phyloP scores from a whole-genome alignment of 225 moss, liverwort and hornwort genomes.

The Climacium dendroides region DNA sequence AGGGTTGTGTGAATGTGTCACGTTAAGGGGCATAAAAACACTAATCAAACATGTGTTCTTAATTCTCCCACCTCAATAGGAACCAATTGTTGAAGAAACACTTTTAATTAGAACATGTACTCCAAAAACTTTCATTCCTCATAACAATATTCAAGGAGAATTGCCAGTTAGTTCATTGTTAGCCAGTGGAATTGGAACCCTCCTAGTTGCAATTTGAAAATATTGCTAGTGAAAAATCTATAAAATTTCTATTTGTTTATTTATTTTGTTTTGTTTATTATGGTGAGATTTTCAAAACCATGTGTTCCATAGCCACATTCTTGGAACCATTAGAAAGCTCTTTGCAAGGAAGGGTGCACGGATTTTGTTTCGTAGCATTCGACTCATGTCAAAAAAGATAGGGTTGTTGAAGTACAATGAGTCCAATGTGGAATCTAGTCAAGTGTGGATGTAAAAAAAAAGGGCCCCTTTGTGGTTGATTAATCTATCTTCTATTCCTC shows the following conservation, averaged over 20 bases:
- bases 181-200: accelerated
- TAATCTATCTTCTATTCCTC: too few relatives aligned
- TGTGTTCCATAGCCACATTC: accelerated
- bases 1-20: accelerated
- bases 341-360: accelerated
- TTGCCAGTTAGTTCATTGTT: accelerated
- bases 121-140: accelerated
- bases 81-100: accelerated
- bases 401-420: too few relatives aligned
- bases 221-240: accelerated
- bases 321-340: too few relatives aligned
- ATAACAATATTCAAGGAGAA: accelerated
- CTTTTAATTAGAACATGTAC: neutral
- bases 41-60: neutral
- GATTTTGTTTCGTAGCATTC: too few relatives aligned
- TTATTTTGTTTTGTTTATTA: too few relatives aligned
- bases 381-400: too few relatives aligned
- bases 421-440: too few relatives aligned
- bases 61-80: neutral
- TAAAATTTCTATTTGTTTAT: neutral
- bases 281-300: accelerated
- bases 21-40: accelerated
- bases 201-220: neutral
- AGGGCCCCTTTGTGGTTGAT: too few relatives aligned
- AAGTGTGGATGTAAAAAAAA: too few relatives aligned